Evolutionary conservation across 345 rosid genomes (phyloP).

Genomic region (Aegle marmelos): DNA sequence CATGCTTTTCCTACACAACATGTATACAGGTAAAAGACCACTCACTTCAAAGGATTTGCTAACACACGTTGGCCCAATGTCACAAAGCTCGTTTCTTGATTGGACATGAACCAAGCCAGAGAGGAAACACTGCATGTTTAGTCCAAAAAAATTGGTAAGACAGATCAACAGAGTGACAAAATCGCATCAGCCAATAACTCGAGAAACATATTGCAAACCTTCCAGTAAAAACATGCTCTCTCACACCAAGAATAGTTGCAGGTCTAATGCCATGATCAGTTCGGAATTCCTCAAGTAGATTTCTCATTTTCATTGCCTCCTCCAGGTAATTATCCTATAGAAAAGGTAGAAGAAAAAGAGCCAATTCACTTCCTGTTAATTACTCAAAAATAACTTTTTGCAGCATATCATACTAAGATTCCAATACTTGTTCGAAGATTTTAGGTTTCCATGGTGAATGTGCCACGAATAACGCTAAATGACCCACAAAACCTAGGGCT

Average conservation of each 20-base stretch:
- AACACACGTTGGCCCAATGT: conserved; percentile 95
- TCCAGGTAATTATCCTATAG: conserved; percentile 90
- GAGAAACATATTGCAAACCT: conserved; percentile 46
- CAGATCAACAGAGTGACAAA: conserved; percentile 14
- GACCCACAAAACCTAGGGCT: not conserved
- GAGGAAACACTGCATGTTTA: conserved; percentile 87
- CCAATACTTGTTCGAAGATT: not conserved
- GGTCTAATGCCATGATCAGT: conserved; percentile 90
- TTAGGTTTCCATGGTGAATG: not conserved
- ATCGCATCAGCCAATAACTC: not conserved
- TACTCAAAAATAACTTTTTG: not conserved
- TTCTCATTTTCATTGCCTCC: conserved; percentile 98
- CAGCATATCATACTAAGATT: not conserved
- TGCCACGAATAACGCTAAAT: not conserved
- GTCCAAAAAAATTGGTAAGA: conserved; percentile 21
- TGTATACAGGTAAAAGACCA: conserved; percentile 3
- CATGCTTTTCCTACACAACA: not conserved
- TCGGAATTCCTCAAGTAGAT: conserved; percentile 91
- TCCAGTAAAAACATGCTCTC: conserved; percentile 95
- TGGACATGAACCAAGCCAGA: conserved; percentile 98
- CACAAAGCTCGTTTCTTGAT: conserved; percentile 99
- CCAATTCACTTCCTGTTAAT: not conserved
- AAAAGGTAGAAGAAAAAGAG: conserved; percentile 15
- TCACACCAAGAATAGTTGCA: conserved; percentile 95
- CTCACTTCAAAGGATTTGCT: conserved; percentile 94